phyloP scores from a whole-genome alignment of 2,329 filamentous ascomycete species.

The Nothopassalora personata region DNA sequence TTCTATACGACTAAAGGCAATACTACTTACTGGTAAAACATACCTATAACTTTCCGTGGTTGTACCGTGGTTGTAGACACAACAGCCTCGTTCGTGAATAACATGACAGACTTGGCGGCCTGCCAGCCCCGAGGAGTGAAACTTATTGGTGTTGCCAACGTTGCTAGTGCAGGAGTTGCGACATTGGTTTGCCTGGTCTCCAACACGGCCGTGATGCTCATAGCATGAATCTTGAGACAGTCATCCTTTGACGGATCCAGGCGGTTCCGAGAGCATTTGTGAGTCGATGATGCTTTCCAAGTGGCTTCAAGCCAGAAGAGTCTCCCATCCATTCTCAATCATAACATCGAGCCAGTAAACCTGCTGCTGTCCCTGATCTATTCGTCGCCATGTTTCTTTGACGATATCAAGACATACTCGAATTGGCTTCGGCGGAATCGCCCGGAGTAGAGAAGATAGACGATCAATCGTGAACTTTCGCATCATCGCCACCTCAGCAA shows the following conservation, averaged over 20 bases:
- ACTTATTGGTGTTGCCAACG: no score
- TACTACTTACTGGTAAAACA: no score
- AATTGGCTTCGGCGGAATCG: slow-evolving; percentile 49
- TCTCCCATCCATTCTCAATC: slow-evolving; percentile 55
- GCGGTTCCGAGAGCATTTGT: no score
- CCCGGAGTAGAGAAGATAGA: slow-evolving; percentile 9
- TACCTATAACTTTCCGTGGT: no score
- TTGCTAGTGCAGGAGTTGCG: no score
- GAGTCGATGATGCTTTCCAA: neutral
- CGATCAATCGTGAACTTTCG: slow-evolving; percentile 20
- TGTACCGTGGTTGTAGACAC: no score
- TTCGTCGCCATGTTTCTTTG: slow-evolving; percentile 48
- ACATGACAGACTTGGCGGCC: no score
- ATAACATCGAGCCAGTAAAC: slow-evolving; percentile 56
- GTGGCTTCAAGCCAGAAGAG: slow-evolving; percentile 44
- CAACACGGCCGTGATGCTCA: no score
- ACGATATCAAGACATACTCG: slow-evolving; percentile 47
- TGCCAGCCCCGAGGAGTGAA: no score
- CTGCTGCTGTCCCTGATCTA: slow-evolving; percentile 44
- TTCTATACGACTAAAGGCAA: no score
- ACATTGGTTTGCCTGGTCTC: no score
- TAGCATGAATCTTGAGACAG: neutral
- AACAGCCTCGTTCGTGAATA: no score
- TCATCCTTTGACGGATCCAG: neutral
- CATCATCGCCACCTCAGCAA: slow-evolving; percentile 17